Evolutionary conservation across 371 early-diverging fungal species (phyloP), one percentile per base, ranked within the genome.

Genomic region (Mortierella sp.): DNA sequence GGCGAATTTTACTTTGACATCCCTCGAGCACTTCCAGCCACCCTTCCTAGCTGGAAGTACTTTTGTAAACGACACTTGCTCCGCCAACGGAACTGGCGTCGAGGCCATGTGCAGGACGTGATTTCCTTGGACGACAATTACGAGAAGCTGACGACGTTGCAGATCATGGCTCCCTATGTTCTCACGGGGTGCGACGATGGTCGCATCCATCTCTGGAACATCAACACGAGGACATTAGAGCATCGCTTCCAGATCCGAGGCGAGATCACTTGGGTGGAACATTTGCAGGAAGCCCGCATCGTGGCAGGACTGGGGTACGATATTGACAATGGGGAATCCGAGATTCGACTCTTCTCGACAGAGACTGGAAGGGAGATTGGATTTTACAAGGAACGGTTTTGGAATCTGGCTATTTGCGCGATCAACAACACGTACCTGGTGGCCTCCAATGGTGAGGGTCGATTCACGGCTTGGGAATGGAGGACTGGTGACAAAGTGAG

Each of bases 311-410:
- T 76, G 0, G 76, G 76, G 3, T 76, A 76, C 50, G 70, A 76
- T 41, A 69, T 64, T 24, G 66, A 69, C 2, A 61, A 65, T 5
- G 49, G 24, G 26, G 39, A 23, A 42, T 76, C 78, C 9, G 70
- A 76, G 67, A 76, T 76, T 47, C 78, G 78, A n/a, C 19, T 76
- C 39, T 76, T 76, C 59, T 76, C 66, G 23, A 76, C 78, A n/a
- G 66, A 69, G 61, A 69, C 61, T 3, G 78, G 78, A 2, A 52
- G 70, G 39, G 61, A 76, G 38, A 54, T 76, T 26, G 78, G 78
- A 1, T 24, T 62, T 26, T 76, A 76, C 27, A 62, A 64, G 39
- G 78, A 76, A 31, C 42, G 43, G 47, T 76, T 69, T 54, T 76
- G 78, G 78, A 63, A 70, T 42, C 52, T 76, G 45, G 78, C 78